Conservation (phyloP, 352 stramenopile genomes). For the Peronospora belbahrii region DNA sequence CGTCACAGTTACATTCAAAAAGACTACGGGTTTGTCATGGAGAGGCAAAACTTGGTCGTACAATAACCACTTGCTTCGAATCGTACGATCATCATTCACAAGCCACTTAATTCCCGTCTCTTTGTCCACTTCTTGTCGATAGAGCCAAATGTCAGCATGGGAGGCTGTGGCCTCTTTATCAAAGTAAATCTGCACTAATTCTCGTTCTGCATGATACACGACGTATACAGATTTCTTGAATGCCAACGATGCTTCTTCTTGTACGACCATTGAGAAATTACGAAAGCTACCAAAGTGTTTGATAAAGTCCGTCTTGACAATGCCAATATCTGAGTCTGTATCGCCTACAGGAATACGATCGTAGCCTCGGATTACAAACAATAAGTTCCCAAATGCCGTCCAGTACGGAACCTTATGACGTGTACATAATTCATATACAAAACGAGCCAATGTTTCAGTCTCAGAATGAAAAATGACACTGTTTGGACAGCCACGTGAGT, state of each 20-base stretch:
- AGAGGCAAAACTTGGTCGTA: conserved; percentile 66
- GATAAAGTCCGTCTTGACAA: conserved; percentile 52
- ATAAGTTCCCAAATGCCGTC: conserved; percentile 62
- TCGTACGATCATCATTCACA: conserved; percentile 68
- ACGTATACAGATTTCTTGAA: conserved; percentile 41
- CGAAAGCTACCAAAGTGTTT: conserved; percentile 36
- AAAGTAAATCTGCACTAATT: conserved; percentile 63
- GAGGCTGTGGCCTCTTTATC: conserved; percentile 37
- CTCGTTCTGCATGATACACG: conserved; percentile 43
- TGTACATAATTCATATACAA: conserved; percentile 46
- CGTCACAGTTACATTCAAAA: conserved; percentile 46
- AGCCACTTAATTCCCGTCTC: conserved; percentile 34
- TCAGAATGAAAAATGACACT: conserved; percentile 60
- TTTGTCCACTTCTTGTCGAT: conserved; percentile 40
- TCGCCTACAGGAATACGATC: conserved; percentile 58
- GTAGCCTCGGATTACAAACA: conserved; percentile 67
- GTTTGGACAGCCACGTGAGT: conserved; percentile 52
- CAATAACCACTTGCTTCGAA: conserved; percentile 49
- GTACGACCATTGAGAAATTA: conserved; percentile 46
- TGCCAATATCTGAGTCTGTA: conserved; percentile 72
- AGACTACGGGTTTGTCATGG: conserved; percentile 27
- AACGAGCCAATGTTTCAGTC: conserved; percentile 57
- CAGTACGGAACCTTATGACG: conserved; percentile 55
- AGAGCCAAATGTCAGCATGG: conserved; percentile 78
- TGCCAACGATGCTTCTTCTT: conserved; percentile 38